Evolutionary conservation across 1,139 yeast species (phyloP).

Genomic region (Saccharomyces pastorianus): DNA sequence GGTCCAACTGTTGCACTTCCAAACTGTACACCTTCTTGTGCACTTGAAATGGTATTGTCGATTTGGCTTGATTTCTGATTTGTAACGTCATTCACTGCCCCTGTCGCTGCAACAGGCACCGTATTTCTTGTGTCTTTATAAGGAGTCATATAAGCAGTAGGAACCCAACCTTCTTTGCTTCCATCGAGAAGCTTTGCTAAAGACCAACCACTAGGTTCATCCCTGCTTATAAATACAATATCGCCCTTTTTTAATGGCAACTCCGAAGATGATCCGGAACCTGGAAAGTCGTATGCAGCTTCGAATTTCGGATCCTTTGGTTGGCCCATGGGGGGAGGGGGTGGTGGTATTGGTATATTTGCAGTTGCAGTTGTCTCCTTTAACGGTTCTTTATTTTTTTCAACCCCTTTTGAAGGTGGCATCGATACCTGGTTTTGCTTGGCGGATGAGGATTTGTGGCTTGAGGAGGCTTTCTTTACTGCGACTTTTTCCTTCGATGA

Average conservation of each 20-base stretch:
- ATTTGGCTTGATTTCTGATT: background rate
- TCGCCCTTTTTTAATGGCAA: constrained; percentile 72
- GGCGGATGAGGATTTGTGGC: background rate
- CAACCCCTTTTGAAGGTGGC: background rate
- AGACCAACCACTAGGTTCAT: constrained; percentile 87
- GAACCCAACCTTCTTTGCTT: constrained; percentile 90
- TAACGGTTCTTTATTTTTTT: constrained; percentile 12
- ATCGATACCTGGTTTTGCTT: background rate
- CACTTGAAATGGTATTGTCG: constrained; percentile 11
- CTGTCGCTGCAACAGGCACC: background rate
- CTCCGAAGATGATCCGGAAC: constrained; percentile 74
- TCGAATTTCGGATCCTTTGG: constrained; percentile 73
- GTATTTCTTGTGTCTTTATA: constrained; percentile 30
- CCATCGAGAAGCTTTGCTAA: constrained; percentile 73
- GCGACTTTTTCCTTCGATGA: background rate
- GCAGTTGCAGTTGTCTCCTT: constrained; percentile 21
- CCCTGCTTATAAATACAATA: constrained; percentile 58
- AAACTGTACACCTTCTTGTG: constrained; percentile 14
- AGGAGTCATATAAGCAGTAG: constrained; percentile 78
- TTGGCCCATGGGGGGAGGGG: constrained; percentile 47
- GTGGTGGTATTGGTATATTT: constrained; percentile 58
- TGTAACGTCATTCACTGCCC: constrained; percentile 8
- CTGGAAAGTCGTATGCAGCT: constrained; percentile 85
- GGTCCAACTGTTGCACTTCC: constrained; percentile 18
- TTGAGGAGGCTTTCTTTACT: background rate